Evolutionary conservation across 768 basidiomycete genomes (phyloP).

Genomic region (Phylloporus sp.): DNA sequence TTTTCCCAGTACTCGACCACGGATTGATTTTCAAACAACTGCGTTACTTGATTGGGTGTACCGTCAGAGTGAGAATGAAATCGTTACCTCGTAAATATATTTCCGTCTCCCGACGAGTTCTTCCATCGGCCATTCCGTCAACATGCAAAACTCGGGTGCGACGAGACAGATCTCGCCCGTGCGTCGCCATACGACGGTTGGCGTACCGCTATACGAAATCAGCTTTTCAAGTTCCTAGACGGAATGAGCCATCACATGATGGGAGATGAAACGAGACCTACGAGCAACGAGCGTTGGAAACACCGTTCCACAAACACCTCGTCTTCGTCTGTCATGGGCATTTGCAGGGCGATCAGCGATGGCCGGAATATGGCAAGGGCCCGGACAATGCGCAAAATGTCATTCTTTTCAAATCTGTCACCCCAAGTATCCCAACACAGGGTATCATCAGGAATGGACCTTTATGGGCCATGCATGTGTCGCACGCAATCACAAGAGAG

Average conservation of each 20-base stretch:
- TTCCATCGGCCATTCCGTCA: slow-evolving; percentile 87
- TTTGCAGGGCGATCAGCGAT: slow-evolving; percentile 95
- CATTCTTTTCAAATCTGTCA: slow-evolving; percentile 90
- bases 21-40: slow-evolving; percentile 95
- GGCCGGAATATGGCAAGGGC: slow-evolving; percentile 93
- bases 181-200: slow-evolving; percentile 95
- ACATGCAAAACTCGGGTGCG: slow-evolving; percentile 92
- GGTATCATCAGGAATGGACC: slow-evolving; percentile 36
- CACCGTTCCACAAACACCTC: slow-evolving; percentile 95
- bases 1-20: slow-evolving; percentile 96
- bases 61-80: slow-evolving; percentile 8
- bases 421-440: slow-evolving; percentile 26
- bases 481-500: slow-evolving; percentile 31
- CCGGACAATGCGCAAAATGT: slow-evolving; percentile 90
- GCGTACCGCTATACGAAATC: slow-evolving; percentile 95
- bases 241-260: background rate
- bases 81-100: slow-evolving; percentile 40
- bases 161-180: slow-evolving; percentile 98
- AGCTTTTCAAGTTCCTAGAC: slow-evolving; percentile 90
- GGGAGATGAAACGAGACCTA: slow-evolving; percentile 34
- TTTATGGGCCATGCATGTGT: slow-evolving; percentile 40
- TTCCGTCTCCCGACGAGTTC: slow-evolving; percentile 64
- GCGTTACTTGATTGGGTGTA: background rate
- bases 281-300: slow-evolving; percentile 89
- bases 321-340: slow-evolving; percentile 95